Conservation (phyloP, 1,139 yeast species). For the Diutina rugosa region DNA sequence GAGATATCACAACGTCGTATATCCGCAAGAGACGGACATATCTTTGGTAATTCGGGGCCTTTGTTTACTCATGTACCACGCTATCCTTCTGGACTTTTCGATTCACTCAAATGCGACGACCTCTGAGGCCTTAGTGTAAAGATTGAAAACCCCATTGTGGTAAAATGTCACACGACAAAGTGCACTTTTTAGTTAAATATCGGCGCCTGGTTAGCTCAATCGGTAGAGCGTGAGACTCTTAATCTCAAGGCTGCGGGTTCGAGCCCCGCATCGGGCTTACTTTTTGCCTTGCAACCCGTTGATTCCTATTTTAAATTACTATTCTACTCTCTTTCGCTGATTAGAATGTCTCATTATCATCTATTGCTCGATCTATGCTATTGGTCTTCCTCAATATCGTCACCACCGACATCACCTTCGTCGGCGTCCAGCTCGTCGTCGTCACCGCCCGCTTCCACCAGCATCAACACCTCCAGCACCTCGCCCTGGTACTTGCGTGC, state of each 20-base stretch:
- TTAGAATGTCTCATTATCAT: background rate
- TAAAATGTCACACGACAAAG: background rate
- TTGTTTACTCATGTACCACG: too few relatives aligned
- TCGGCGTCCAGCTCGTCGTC: constrained; percentile 31
- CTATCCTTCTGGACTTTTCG: too few relatives aligned
- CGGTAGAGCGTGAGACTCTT: constrained; percentile 19
- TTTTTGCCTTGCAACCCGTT: background rate
- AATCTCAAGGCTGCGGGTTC: constrained; percentile 8
- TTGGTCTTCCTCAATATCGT: background rate
- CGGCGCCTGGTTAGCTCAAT: constrained; percentile 9
- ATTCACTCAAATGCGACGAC: too few relatives aligned
- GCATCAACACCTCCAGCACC: constrained; percentile 40
- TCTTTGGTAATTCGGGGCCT: too few relatives aligned
- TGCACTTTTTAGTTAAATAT: background rate
- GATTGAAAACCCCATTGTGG: too few relatives aligned
- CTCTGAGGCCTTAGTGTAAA: too few relatives aligned
- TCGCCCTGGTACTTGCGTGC: constrained; percentile 53
- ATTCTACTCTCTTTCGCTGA: background rate
- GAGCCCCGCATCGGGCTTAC: constrained; percentile 3
- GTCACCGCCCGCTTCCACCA: constrained; percentile 46
- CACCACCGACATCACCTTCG: background rate
- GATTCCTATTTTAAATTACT: background rate
- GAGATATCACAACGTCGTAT: too few relatives aligned
- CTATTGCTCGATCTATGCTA: background rate
- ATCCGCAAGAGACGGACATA: too few relatives aligned